Evolutionary conservation across 345 rosid species (phyloP).

Genomic region (Brassica carinata): DNA sequence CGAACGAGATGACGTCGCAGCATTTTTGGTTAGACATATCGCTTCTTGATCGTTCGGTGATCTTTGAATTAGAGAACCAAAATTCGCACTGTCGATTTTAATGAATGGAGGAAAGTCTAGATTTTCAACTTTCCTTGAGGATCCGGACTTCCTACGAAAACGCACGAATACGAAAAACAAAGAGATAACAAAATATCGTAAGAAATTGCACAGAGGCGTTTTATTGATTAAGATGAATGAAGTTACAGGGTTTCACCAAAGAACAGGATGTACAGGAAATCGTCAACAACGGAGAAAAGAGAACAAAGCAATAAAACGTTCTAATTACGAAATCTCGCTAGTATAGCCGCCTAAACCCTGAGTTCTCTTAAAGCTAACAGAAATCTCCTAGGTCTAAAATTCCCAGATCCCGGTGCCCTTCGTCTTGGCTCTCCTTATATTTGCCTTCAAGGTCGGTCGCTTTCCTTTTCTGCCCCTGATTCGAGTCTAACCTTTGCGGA

Average conservation of each 20-base stretch:
- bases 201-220: not conserved
- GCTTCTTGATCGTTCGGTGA: not conserved
- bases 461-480: no score
- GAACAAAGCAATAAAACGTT: not conserved
- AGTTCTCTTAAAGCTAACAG: not conserved
- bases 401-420: not conserved
- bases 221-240: not conserved
- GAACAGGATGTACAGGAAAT: not conserved
- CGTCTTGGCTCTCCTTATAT: no score
- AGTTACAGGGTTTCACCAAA: not conserved
- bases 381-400: not conserved
- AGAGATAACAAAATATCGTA: not conserved
- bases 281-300: not conserved
- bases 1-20: not conserved
- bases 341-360: not conserved
- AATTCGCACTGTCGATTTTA: no score
- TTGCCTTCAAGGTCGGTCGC: no score
- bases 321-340: not conserved
- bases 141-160: no score
- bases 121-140: no score
- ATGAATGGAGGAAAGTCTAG: no score
- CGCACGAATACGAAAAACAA: no score
- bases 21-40: not conserved
- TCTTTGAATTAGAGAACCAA: not conserved
- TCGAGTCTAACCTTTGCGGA: no score